Evolutionary conservation across 2,329 filamentous ascomycete genomes (phyloP).

Genomic region (Ambrosiella beaveri): DNA sequence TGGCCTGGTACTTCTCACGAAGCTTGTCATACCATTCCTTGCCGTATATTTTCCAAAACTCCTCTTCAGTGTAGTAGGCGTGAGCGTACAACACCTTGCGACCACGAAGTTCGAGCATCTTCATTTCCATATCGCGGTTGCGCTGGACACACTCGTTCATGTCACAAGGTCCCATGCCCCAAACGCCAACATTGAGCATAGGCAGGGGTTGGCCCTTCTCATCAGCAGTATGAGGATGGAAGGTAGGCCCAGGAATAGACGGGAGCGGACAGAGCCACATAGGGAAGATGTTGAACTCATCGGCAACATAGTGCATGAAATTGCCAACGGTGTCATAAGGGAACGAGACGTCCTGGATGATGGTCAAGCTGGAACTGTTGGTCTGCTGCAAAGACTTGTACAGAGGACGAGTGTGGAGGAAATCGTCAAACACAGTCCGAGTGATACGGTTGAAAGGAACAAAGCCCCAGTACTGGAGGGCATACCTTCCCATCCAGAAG

Average conservation of each 20-base stretch:
- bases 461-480: conserved; percentile 42
- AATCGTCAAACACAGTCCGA: conserved; percentile 41
- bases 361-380: conserved; percentile 39
- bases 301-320: conserved; percentile 32
- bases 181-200: conserved; percentile 46
- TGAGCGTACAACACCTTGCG: conserved; percentile 58
- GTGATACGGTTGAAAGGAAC: conserved; percentile 49
- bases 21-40: conserved; percentile 39
- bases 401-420: conserved; percentile 46
- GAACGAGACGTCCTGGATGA: conserved; percentile 47
- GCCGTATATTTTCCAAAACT: conserved; percentile 52
- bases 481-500: conserved; percentile 48
- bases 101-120: conserved; percentile 40
- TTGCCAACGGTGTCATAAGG: conserved; percentile 25
- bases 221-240: conserved; percentile 21
- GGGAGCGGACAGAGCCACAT: conserved; percentile 40
- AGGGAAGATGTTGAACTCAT: conserved; percentile 31
- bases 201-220: conserved; percentile 3
- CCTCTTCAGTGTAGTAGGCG: conserved; percentile 47
- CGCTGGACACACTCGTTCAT: conserved; percentile 17
- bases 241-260: conserved; percentile 18
- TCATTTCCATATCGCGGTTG: conserved; percentile 44
- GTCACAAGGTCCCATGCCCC: conserved; percentile 32
- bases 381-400: conserved; percentile 48
- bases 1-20: conserved; percentile 39